A percentile compares a stretch with the other conserved stretches of the same genome.
These are phyloP conservation scores for Sporothrix protearum DNA, from an alignment of 2,329 filamentous ascomycete species.

Conservation along the genomic window DNA sequence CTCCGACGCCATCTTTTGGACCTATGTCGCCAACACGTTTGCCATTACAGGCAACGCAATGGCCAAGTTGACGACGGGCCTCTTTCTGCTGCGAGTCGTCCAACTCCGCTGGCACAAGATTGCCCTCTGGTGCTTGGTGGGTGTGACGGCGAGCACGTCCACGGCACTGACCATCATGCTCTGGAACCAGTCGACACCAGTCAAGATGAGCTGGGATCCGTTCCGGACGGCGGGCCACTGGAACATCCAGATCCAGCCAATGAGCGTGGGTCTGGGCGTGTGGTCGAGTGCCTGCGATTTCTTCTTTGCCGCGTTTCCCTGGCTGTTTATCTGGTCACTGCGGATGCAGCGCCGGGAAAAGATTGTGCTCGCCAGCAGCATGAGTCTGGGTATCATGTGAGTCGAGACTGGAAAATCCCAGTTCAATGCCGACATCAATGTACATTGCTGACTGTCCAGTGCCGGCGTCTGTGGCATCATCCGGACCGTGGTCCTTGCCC, in stretches of 20 bases:
- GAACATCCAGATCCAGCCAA: constrained; percentile 38
- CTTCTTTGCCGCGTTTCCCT: constrained; percentile 42
- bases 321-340: constrained; percentile 44
- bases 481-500: constrained; percentile 33
- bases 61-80: constrained; percentile 41
- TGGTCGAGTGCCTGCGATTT: constrained; percentile 42
- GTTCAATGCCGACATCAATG: not conserved
- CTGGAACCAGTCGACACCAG: constrained; percentile 40
- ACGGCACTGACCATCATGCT: constrained; percentile 37
- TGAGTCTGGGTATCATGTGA: constrained; percentile 35
- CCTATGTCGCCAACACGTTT: constrained; percentile 39
- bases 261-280: constrained; percentile 39
- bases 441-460: constrained; percentile 21
- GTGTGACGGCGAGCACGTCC: constrained; percentile 36
- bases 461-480: constrained; percentile 34
- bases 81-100: constrained; percentile 40
- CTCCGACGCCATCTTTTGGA: constrained; percentile 41
- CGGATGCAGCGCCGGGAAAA: constrained; percentile 46
- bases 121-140: constrained; percentile 36
- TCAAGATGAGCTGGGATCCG: constrained; percentile 38
- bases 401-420: too few species aligned
- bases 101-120: constrained; percentile 37
- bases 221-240: constrained; percentile 37
- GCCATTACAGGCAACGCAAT: constrained; percentile 39
- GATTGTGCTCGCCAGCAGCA: constrained; percentile 41